Evolutionary conservation across 2,329 filamentous ascomycete genomes (phyloP).

Genomic region (Colletotrichum spinosum): DNA sequence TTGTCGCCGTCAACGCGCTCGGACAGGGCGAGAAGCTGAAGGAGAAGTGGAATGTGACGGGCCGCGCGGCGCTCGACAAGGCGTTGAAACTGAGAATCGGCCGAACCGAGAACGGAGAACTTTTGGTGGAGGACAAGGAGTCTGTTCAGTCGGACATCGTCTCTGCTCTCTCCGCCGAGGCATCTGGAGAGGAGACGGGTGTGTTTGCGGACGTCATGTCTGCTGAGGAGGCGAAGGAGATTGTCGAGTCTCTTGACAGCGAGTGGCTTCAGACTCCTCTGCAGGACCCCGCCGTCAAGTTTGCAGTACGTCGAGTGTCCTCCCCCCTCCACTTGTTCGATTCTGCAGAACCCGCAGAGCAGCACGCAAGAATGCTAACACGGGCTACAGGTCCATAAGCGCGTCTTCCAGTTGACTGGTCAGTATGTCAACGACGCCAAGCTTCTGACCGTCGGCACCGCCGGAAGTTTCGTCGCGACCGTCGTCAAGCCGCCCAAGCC

Average conservation of each 20-base stretch:
- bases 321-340: neutral
- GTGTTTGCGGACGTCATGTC: constrained; percentile 43
- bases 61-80: too few species aligned
- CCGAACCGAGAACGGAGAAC: too few species aligned
- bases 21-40: constrained; percentile 39
- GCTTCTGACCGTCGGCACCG: constrained; percentile 67
- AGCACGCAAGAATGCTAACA: neutral
- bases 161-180: too few species aligned
- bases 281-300: constrained; percentile 71
- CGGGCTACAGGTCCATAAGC: constrained; percentile 77
- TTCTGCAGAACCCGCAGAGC: neutral
- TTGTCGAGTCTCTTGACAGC: constrained; percentile 60
- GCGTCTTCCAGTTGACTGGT: constrained; percentile 84
- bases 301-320: constrained; percentile 70
- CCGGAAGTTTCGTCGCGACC: constrained; percentile 65
- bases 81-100: too few species aligned
- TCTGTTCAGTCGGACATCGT: too few species aligned
- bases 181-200: constrained; percentile 36
- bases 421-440: constrained; percentile 78
- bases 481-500: constrained; percentile 67
- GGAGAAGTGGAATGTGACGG: too few species aligned
- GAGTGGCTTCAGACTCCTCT: constrained; percentile 71
- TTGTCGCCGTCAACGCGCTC: constrained; percentile 51
- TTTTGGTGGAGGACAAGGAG: too few species aligned
- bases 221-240: constrained; percentile 54